phyloP scores from a whole-genome alignment of 2,329 filamentous ascomycete genomes.

The Colletotrichum chrysophilum region DNA sequence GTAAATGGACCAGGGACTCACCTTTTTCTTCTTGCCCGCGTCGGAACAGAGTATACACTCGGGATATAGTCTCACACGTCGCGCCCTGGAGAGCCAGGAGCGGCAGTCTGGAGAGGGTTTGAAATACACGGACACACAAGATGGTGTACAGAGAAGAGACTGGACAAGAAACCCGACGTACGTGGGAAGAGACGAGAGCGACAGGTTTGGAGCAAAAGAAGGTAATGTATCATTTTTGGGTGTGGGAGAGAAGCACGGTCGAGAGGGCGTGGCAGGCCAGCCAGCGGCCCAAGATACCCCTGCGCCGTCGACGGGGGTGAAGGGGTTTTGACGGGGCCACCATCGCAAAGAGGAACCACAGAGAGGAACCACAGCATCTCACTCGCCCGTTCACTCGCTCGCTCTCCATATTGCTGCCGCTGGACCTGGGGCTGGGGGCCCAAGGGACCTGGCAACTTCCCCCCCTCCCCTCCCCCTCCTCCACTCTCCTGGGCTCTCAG shows the following conservation, averaged over 20 bases:
- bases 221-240: slow-evolving; percentile 19
- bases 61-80: slow-evolving; percentile 37
- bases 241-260: slow-evolving; percentile 12
- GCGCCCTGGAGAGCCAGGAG: slow-evolving; percentile 53
- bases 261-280: slow-evolving; percentile 18
- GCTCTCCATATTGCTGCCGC: not conserved
- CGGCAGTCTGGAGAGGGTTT: slow-evolving; percentile 39
- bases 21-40: slow-evolving; percentile 1
- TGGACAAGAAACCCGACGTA: slow-evolving; percentile 11
- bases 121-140: slow-evolving; percentile 30
- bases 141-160: slow-evolving; percentile 38
- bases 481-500: not conserved
- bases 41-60: slow-evolving; percentile 16
- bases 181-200: slow-evolving; percentile 15
- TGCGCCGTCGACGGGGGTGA: slow-evolving; percentile 7
- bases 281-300: slow-evolving; percentile 22
- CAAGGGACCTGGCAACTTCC: not conserved
- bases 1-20: slow-evolving; percentile 1
- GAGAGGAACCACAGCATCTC: slow-evolving; percentile 10
- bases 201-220: slow-evolving; percentile 13
- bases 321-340: not conserved
- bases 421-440: not conserved
- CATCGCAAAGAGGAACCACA: slow-evolving; percentile 13
- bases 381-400: not conserved
- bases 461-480: not conserved